A percentile compares a stretch with the other conserved stretches of the same genome.
phyloP scores from a whole-genome alignment of 2,329 filamentous ascomycete genomes.

The Drechslerella dactyloides region DNA sequence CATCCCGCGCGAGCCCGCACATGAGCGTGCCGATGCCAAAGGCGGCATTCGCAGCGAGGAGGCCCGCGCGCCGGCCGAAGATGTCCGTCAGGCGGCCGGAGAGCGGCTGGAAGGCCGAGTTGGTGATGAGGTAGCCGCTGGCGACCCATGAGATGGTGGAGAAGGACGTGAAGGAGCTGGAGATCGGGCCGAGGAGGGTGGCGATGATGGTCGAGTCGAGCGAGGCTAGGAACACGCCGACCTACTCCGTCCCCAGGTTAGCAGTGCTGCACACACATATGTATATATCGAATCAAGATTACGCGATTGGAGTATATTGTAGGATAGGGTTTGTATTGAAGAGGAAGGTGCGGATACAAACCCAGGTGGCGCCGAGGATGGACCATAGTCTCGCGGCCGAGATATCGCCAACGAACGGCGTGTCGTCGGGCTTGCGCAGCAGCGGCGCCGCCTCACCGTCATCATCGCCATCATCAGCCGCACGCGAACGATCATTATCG shows the following conservation, averaged over 20 bases:
- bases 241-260: background rate
- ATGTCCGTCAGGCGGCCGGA: constrained; percentile 88
- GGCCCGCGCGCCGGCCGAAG: constrained; percentile 77
- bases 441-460: constrained; percentile 17
- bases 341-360: background rate
- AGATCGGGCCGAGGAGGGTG: constrained; percentile 82
- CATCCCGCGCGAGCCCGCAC: constrained; percentile 73
- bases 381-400: constrained; percentile 42
- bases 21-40: constrained; percentile 82
- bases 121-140: constrained; percentile 84
- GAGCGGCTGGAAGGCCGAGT: constrained; percentile 83
- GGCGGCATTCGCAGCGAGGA: constrained; percentile 79
- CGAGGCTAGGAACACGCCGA: constrained; percentile 54
- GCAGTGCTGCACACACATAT: too few species aligned
- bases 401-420: constrained; percentile 35
- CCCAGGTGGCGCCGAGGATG: constrained; percentile 46
- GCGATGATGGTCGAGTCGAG: constrained; percentile 81
- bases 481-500: background rate
- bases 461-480: constrained; percentile 1
- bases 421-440: constrained; percentile 21
- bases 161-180: constrained; percentile 79
- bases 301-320: too few species aligned
- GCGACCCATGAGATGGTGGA: constrained; percentile 86
- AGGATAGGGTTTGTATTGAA: too few species aligned
- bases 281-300: too few species aligned